Base-by-base conservation (phyloP, 164 flowering plant species). In the Vitis cinerea region DNA sequence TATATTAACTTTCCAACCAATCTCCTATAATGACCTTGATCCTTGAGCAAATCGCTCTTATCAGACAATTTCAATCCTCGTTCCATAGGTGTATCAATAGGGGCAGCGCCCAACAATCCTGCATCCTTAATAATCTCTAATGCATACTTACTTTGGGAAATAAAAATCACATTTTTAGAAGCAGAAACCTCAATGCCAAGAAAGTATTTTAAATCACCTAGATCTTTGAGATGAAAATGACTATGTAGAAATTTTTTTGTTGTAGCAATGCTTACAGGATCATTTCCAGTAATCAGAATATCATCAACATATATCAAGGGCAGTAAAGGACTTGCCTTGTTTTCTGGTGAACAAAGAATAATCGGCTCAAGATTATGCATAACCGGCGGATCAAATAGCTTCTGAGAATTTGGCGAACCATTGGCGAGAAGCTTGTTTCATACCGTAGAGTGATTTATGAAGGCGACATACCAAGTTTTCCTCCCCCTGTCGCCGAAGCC, bases 41-140 rank as follows among this genome's bases (percentile, higher is more conserved):
- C 64, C 13, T 61, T 61, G 64, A 61, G 64, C 44, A 31, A 29
- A 27, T 61, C 64, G 23, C 64, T 29, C 64, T 61, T 61, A 16
- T 61, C 37, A 8, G 64, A 61, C 14, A 61, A 61, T 61, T 61
- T 61, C 64, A 30, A 61, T 12, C 44, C 44, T 29, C 8, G 50
- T 61, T 61, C 64, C 48, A 61, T 19, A 19, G 44, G 44, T 19
- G 64, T 27, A 31, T 31, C 44, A 31, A 31, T 31, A 6, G 44
- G 44, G 44, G 44, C 6, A 3, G 44, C 6, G 44, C 5, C 30
- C 23, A 19, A 10, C 54, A 8, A 4, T 14, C 64, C 64, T 14
- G 1, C 64, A 61, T 61, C 64, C 44, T 61, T 1, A 30, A 61
- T 61, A 9, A 44, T 61, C 16, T 61, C 23, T 29, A 29, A 16